A percentile compares a stretch with the other conserved stretches of the same genome.
These are phyloP conservation scores for Didymella segeticola DNA, from an alignment of 2,329 filamentous ascomycete species.

Conservation along the genomic window DNA sequence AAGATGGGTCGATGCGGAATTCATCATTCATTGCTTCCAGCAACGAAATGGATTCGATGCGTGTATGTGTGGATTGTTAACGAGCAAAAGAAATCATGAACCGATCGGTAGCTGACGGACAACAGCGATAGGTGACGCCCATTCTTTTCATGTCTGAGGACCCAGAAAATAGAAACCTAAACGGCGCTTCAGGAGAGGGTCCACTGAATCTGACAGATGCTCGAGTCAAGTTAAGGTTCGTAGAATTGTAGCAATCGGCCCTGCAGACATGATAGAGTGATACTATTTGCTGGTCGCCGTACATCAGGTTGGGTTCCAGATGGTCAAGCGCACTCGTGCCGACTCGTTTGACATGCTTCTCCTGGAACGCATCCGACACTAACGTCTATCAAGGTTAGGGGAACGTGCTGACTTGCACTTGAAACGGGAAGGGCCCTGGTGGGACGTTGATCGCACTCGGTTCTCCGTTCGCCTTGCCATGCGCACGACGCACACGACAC, in stretches of 20 bases:
- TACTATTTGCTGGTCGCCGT: conserved; percentile 5
- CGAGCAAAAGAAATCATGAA: background rate
- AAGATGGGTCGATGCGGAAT: conserved; percentile 24
- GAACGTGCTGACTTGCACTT: conserved; percentile 16
- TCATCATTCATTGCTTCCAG: conserved; percentile 25
- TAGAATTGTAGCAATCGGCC: conserved; percentile 7
- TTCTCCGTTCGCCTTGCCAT: conserved; percentile 7
- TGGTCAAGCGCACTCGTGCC: conserved; percentile 1
- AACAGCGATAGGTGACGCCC: conserved; percentile 5
- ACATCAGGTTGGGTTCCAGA: conserved; percentile 2
- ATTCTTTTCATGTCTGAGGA: conserved; percentile 19
- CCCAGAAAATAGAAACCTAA: conserved; percentile 21
- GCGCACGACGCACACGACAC: conserved; percentile 7
- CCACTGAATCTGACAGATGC: conserved; percentile 15
- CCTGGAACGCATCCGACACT: conserved; percentile 8
- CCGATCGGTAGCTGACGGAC: background rate
- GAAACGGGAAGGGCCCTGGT: conserved; percentile 14
- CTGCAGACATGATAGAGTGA: background rate
- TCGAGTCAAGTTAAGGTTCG: conserved; percentile 32
- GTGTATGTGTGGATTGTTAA: background rate
- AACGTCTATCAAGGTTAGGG: conserved; percentile 3
- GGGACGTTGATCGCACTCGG: conserved; percentile 14
- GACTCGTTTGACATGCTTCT: conserved; percentile 12
- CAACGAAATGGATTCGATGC: conserved; percentile 2
- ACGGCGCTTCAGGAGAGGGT: conserved; percentile 24